Evolutionary conservation across 116 monocot species (phyloP), one percentile per base, ranked within the genome.

Genomic region (Cymodocea nodosa): DNA sequence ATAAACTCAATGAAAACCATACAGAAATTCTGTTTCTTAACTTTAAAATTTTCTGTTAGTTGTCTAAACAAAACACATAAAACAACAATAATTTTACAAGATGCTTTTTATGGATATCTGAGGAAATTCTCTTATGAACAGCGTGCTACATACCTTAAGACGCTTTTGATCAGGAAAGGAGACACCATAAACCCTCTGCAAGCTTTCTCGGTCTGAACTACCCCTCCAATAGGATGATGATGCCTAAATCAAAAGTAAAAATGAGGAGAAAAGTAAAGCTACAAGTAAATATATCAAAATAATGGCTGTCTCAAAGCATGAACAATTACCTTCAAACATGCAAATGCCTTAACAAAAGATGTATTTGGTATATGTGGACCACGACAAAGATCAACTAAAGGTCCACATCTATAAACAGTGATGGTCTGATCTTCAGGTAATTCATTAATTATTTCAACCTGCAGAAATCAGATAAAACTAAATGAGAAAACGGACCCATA

Each of bases 191-290:
- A 97, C 92, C 75, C 97, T 88, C 63, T 97, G 97, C 54, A 97
- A 71, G 70, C 97, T 97, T 71, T 97, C 97, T 25, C 92, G 81
- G 52, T 97, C 97, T 62, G 90, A 53, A 64, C 83, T 85, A 30
- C 97, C 97, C 71, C 97, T 81, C 97, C 97, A 97, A 75, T 97
- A 97, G 0, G 97, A 90, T 60, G 97, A 87, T 61, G 97, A 97
- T 22, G 97, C 92, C 95, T 97, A 44, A 51, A 75, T 17, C 62
- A 48, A 50, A 49, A 59, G 65, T 13, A 9, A 34, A 35, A 59
- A 17, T 13, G 20, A 39, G 15, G 15, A 40, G 14, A n/a, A 6
- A 60, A 15, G 23, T 22, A 23, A 20, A 30, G 8, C 5, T 17
- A 50, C 19, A 19, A 61, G n/a, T 0, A 59, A 35, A 56, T 49